Evolutionary conservation across 2,329 filamentous ascomycete genomes (phyloP).

Genomic region (Diplodia seriata): DNA sequence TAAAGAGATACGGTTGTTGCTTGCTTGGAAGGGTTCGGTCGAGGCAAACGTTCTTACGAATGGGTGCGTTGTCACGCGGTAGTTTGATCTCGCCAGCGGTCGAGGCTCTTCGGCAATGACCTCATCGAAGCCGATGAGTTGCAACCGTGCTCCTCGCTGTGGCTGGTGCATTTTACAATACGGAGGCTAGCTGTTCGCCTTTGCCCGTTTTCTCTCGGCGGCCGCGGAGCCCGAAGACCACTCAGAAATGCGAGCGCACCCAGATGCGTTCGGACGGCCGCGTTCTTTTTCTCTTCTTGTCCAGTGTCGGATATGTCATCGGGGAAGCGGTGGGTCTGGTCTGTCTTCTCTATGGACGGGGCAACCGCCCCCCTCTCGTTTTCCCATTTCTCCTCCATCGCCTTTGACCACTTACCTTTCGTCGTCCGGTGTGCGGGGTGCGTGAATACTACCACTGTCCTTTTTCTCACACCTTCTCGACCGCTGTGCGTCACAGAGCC

Average conservation of each 20-base stretch:
- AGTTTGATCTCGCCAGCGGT: too few species aligned
- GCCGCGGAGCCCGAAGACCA: constrained; percentile 14
- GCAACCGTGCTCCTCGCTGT: neutral
- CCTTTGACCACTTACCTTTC: neutral
- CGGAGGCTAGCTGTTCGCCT: neutral
- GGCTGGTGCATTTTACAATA: neutral
- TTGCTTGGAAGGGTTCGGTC: neutral
- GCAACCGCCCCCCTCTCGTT: too few species aligned
- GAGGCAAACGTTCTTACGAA: neutral
- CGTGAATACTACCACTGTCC: too few species aligned
- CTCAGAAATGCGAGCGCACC: neutral
- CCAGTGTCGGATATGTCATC: constrained; percentile 11
- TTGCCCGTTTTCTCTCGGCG: constrained; percentile 9
- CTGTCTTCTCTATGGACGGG: neutral
- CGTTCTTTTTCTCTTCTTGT: neutral
- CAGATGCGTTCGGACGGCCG: constrained; percentile 9
- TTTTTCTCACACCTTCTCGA: neutral
- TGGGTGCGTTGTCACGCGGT: neutral
- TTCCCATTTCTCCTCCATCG: neutral
- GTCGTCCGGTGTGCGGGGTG: neutral
- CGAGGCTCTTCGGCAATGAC: constrained; percentile 4
- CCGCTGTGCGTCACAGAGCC: neutral
- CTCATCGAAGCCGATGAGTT: constrained; percentile 2
- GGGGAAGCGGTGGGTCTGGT: neutral
- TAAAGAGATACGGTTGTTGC: neutral